Conservation (phyloP, 2,329 filamentous ascomycete genomes). For the Teratosphaeria viscida region DNA sequence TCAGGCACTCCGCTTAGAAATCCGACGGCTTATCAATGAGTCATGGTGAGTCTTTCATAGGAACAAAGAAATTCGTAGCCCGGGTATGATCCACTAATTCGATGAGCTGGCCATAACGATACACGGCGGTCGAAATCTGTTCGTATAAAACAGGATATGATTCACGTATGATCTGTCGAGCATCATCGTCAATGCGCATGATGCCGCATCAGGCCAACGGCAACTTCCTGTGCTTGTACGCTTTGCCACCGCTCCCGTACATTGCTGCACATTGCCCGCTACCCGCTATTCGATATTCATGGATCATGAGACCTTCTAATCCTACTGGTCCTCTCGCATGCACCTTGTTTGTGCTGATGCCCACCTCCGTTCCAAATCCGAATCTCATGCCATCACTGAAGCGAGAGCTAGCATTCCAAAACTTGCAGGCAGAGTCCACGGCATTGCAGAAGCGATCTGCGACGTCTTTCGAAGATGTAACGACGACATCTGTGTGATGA, state of each 20-base stretch:
- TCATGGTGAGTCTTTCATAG: neutral
- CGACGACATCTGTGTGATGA: constrained; percentile 85
- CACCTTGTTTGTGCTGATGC: constrained; percentile 98
- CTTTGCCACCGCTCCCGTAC: constrained; percentile 47
- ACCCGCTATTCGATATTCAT: constrained; percentile 87
- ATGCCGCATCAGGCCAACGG: constrained; percentile 11
- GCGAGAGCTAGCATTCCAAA: constrained; percentile 92
- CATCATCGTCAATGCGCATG: neutral
- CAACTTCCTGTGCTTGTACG: constrained; percentile 47
- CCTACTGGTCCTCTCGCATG: constrained; percentile 89
- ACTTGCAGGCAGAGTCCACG: constrained; percentile 83
- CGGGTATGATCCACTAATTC: too few relatives aligned
- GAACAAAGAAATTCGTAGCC: neutral
- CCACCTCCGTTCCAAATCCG: constrained; percentile 95
- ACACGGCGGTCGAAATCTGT: too few relatives aligned
- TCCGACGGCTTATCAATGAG: neutral
- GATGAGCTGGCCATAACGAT: too few relatives aligned
- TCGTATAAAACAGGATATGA: too few relatives aligned
- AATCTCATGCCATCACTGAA: constrained; percentile 96
- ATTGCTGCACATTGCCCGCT: constrained; percentile 69
- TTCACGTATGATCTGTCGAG: neutral
- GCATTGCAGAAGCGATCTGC: constrained; percentile 76
- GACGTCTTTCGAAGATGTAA: constrained; percentile 56
- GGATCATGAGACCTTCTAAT: constrained; percentile 88
- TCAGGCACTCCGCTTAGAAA: neutral